These are phyloP conservation scores for Saturnispora gosingensis DNA, from an alignment of 805 yeast genomes.

Conservation along the genomic window DNA sequence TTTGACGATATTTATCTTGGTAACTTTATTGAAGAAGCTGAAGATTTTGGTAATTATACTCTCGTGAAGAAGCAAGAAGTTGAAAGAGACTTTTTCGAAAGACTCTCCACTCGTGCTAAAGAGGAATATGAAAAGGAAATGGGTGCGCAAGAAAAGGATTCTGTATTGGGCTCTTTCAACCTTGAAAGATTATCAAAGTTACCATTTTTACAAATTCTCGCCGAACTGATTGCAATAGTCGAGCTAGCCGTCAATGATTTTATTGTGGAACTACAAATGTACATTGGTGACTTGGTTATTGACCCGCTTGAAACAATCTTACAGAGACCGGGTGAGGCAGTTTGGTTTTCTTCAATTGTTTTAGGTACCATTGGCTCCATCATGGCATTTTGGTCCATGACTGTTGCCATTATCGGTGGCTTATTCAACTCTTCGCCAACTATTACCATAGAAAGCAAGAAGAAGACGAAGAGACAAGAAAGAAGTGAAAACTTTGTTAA, in stretches of 20 bases:
- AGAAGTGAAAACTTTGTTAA: not conserved
- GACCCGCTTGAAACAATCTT: constrained; percentile 39
- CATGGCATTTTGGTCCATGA: constrained; percentile 35
- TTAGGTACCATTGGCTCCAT: constrained; percentile 32
- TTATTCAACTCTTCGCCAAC: constrained; percentile 11
- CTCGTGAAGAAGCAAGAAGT: constrained; percentile 45
- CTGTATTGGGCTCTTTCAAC: not conserved
- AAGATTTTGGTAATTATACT: constrained; percentile 68
- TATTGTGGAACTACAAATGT: constrained; percentile 15
- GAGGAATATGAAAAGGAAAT: constrained; percentile 3
- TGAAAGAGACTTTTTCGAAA: constrained; percentile 32
- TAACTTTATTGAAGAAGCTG: constrained; percentile 78
- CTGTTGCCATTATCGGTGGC: constrained; percentile 13
- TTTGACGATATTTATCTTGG: constrained; percentile 84
- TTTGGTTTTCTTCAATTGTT: constrained; percentile 36
- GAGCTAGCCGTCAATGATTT: constrained; percentile 14
- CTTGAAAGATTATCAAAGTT: constrained; percentile 11
- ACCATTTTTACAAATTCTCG: constrained; percentile 5
- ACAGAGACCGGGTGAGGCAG: constrained; percentile 42
- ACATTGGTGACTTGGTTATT: constrained; percentile 30
- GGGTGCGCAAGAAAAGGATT: not conserved
- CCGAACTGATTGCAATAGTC: constrained; percentile 5
- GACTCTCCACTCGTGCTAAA: not conserved
- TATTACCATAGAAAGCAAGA: not conserved
- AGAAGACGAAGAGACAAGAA: not conserved